A percentile compares a stretch with the other conserved stretches of the same genome.
These are phyloP conservation scores for Aureobasidium sp. DNA, from an alignment of 2,329 filamentous ascomycete genomes.

Conservation along the genomic window DNA sequence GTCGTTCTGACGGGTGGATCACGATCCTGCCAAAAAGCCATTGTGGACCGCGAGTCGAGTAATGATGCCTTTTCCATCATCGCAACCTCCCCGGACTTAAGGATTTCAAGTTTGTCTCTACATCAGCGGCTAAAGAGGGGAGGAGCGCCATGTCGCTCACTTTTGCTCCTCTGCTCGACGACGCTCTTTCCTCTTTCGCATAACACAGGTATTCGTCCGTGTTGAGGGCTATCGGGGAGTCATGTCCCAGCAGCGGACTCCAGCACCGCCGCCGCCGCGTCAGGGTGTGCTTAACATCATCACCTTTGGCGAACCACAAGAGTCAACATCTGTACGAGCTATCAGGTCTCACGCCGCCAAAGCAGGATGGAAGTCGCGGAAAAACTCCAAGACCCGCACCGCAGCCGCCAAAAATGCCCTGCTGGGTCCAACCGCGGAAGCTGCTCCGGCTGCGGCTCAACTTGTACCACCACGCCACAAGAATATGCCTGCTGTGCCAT, in stretches of 20 bases:
- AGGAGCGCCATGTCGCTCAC: conserved; percentile 1
- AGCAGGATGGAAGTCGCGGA: conserved; percentile 8
- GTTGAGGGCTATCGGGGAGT: not conserved
- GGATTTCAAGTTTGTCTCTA: not conserved
- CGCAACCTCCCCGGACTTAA: not conserved
- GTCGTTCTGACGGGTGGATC: not conserved
- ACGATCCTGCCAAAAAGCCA: not conserved
- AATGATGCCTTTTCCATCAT: not conserved
- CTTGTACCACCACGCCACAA: not conserved
- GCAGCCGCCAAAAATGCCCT: not conserved
- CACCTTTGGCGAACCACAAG: conserved; percentile 2
- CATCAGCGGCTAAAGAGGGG: conserved; percentile 1
- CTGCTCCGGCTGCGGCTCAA: not conserved
- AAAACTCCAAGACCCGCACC: not conserved
- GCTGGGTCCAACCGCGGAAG: not conserved
- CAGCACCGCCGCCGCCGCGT: not conserved
- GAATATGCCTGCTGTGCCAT: not conserved
- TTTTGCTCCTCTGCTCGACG: not conserved
- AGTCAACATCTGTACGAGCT: not conserved
- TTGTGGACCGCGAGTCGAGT: not conserved
- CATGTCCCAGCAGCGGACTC: not conserved
- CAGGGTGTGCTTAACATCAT: conserved; percentile 2
- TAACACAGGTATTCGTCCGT: not conserved
- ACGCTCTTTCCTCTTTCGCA: not conserved
- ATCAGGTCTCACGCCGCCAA: conserved; percentile 6